These are phyloP conservation scores for Xylaria sp. DNA, from an alignment of 2,329 filamentous ascomycete genomes.

Conservation along the genomic window DNA sequence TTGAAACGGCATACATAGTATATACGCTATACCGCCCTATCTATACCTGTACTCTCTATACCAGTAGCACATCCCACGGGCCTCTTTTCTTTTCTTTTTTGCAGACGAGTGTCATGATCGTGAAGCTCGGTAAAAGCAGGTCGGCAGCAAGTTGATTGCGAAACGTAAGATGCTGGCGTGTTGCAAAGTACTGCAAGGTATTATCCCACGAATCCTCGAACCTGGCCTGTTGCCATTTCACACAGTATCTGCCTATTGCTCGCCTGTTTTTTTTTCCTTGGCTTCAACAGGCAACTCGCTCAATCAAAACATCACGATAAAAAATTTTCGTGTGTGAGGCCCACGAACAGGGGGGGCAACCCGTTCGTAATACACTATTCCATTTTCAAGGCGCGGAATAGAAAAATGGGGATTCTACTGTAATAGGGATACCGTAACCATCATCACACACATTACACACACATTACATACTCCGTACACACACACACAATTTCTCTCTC, in stretches of 20 bases:
- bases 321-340: neutral
- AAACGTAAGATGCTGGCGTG: constrained; percentile 5
- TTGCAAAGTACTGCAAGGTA: neutral
- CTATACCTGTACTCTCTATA: too few relatives aligned
- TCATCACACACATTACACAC: too few relatives aligned
- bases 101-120: neutral
- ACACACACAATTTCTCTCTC: too few relatives aligned
- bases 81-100: neutral
- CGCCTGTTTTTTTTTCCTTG: neutral
- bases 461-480: too few relatives aligned
- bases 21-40: too few relatives aligned
- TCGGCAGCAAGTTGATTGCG: neutral
- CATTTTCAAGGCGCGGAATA: too few relatives aligned
- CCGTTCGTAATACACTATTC: too few relatives aligned
- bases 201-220: neutral
- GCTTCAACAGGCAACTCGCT: neutral
- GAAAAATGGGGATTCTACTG: too few relatives aligned
- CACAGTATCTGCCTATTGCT: neutral
- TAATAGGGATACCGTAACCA: too few relatives aligned
- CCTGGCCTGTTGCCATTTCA: neutral
- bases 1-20: constrained; percentile 6
- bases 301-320: neutral
- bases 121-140: too few relatives aligned
- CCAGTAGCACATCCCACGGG: neutral
- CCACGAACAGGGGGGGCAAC: constrained; percentile 14